These are phyloP conservation scores for Leccinum angustisporum DNA, from an alignment of 1,284 basidiomycete genomes.

Conservation along the genomic window DNA sequence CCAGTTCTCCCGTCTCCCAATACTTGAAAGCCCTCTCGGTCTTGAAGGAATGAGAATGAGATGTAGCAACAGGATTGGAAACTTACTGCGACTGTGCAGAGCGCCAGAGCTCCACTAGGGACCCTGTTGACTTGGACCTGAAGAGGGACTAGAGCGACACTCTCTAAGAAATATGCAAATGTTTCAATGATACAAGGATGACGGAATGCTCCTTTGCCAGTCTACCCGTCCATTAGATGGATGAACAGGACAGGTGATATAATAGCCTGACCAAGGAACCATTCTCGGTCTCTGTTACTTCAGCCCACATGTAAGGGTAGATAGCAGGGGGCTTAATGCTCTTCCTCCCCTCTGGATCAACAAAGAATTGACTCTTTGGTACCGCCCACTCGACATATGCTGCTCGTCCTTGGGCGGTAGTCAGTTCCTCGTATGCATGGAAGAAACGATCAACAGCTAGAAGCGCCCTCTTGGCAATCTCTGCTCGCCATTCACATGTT, in stretches of 20 bases:
- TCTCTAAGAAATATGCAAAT: neutral
- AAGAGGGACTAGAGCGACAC: neutral
- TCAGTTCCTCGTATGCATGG: neutral
- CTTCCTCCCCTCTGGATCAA: neutral
- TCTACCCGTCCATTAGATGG: neutral
- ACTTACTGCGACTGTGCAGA: neutral
- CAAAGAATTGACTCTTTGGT: neutral
- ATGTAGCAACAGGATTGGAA: neutral
- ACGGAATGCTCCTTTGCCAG: neutral
- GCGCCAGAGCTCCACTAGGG: neutral
- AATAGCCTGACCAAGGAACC: neutral
- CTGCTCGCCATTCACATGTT: neutral
- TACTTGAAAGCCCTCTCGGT: neutral
- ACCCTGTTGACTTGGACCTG: neutral
- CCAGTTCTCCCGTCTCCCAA: neutral
- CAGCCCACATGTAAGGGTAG: neutral
- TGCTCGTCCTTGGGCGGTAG: neutral
- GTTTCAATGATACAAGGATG: neutral
- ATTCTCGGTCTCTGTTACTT: neutral
- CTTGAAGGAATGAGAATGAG: neutral
- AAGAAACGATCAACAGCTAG: neutral
- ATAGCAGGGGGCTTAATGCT: neutral
- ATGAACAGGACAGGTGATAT: neutral
- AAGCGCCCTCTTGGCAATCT: neutral
- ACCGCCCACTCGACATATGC: neutral